Percentiles rank a stretch among this genome's conserved stretches.
Conservation (phyloP, 805 yeast genomes). For the Metschnikowia noctiluminum region DNA sequence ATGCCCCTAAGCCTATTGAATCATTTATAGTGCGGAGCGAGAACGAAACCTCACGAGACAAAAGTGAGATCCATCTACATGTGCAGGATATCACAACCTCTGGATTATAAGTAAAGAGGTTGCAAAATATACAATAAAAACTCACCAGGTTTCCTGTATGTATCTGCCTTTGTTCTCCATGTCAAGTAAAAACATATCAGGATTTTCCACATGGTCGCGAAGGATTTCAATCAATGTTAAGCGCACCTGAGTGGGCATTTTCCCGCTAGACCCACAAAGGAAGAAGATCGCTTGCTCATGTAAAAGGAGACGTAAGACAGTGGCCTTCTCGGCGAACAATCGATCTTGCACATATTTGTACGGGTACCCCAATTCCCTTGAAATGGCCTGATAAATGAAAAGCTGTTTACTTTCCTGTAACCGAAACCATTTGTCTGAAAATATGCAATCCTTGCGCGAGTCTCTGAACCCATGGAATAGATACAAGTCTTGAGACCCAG, state of each 20-base stretch:
- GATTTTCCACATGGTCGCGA: slow-evolving; percentile 41
- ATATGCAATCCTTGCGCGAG: slow-evolving; percentile 64
- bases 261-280: slow-evolving; percentile 91
- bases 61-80: not conserved
- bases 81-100: not conserved
- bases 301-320: slow-evolving; percentile 51
- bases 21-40: too few species aligned
- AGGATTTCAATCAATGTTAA: slow-evolving; percentile 70
- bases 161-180: slow-evolving; percentile 68
- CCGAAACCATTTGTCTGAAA: slow-evolving; percentile 50
- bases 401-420: slow-evolving; percentile 35
- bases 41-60: too few species aligned
- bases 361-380: slow-evolving; percentile 43
- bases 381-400: slow-evolving; percentile 39
- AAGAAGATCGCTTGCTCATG: slow-evolving; percentile 61
- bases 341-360: slow-evolving; percentile 72
- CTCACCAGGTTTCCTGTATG: slow-evolving; percentile 85
- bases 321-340: slow-evolving; percentile 48
- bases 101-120: not conserved
- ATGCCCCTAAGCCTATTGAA: not conserved
- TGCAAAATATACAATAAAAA: too few species aligned
- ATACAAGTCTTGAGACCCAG: slow-evolving; percentile 33
- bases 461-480: slow-evolving; percentile 77
- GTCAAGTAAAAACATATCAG: slow-evolving; percentile 47
- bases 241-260: slow-evolving; percentile 87